Conservation (phyloP, 2,329 filamentous ascomycete species). For the Helotiales sp. region DNA sequence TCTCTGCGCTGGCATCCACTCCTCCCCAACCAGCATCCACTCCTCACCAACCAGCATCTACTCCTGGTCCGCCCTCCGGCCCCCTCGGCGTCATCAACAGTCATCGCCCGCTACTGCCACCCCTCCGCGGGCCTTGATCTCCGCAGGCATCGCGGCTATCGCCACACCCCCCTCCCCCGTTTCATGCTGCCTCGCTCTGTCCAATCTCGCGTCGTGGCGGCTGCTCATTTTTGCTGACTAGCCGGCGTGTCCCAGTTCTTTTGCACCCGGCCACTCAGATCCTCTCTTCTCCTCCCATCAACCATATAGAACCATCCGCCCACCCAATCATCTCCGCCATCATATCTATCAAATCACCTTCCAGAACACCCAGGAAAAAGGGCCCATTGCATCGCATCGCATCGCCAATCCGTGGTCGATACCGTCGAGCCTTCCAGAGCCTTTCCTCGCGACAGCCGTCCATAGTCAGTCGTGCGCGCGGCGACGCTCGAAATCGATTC, state of each 20-base stretch:
- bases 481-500: not conserved
- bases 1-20: too few species aligned
- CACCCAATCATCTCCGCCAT: conserved; percentile 26
- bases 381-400: not conserved
- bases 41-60: not conserved
- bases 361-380: conserved; percentile 15
- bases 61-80: not conserved
- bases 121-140: not conserved
- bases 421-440: conserved; percentile 9
- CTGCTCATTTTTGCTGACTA: too few species aligned
- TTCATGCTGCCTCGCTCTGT: not conserved
- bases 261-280: conserved; percentile 19
- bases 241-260: not conserved
- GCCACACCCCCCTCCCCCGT: not conserved
- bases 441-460: conserved; percentile 12
- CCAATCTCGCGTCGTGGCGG: not conserved
- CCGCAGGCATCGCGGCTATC: not conserved
- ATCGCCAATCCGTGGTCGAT: conserved; percentile 15
- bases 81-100: not conserved
- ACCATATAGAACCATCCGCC: conserved; percentile 24
- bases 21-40: too few species aligned
- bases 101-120: not conserved
- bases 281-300: conserved; percentile 17
- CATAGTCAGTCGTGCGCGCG: not conserved
- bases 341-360: conserved; percentile 17